A percentile compares a stretch with the other conserved stretches of the same genome.
phyloP scores from a whole-genome alignment of 1,284 basidiomycete genomes.

The Ustilago esculenta region DNA sequence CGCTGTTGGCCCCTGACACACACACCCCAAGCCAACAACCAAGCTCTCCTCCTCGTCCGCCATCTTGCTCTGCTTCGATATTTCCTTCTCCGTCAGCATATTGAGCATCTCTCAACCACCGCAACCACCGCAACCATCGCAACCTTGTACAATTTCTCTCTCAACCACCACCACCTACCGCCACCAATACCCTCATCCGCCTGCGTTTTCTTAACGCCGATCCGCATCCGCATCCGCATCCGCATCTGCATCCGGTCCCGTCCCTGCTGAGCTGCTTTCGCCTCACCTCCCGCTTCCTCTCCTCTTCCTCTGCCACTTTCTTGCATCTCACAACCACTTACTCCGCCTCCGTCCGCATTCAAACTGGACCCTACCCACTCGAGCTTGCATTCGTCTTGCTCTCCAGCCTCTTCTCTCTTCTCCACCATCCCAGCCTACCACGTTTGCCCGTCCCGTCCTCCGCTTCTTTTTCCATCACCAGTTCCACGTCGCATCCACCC shows the following conservation, averaged over 20 bases:
- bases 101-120: too few species aligned
- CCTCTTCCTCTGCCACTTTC: not conserved
- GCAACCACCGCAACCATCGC: too few species aligned
- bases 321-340: not conserved
- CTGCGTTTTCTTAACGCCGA: constrained; percentile 1
- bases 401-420: not conserved
- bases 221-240: too few species aligned
- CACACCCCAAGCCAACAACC: constrained; percentile 21
- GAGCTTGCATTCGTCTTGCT: not conserved
- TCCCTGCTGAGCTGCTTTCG: constrained; percentile 3
- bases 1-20: constrained; percentile 25
- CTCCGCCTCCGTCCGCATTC: constrained; percentile 18
- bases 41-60: too few species aligned
- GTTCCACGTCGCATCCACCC: constrained; percentile 4
- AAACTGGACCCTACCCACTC: constrained; percentile 15
- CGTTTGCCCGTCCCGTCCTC: too few species aligned
- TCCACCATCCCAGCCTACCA: constrained; percentile 1
- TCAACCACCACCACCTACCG: constrained; percentile 25
- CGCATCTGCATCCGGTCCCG: constrained; percentile 32
- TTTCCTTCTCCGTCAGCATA: too few species aligned
- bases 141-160: constrained; percentile 17
- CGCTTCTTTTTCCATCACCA: too few species aligned
- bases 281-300: not conserved
- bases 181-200: constrained; percentile 13
- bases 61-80: not conserved